Conservation (phyloP, 2,329 filamentous ascomycete genomes). For the Epichloe brachyelytri region DNA sequence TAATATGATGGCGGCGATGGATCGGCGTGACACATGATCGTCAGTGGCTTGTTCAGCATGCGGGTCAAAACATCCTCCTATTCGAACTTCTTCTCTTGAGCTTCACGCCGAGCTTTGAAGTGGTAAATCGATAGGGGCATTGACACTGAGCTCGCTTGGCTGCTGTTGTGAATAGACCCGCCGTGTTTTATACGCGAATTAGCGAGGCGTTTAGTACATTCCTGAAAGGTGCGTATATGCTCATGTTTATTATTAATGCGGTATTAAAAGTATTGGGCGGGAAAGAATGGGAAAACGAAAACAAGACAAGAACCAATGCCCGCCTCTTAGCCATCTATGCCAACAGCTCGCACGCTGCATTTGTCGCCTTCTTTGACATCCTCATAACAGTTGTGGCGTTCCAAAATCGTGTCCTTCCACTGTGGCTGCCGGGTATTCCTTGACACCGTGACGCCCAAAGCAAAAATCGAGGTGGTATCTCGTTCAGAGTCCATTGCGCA, state of each 20-base stretch:
- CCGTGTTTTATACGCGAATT: not conserved
- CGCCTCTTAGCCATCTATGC: not conserved
- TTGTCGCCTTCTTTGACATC: not conserved
- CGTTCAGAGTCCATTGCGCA: not conserved
- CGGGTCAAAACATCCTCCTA: too few relatives aligned
- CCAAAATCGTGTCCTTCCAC: not conserved
- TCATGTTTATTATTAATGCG: not conserved
- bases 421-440: not conserved
- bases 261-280: not conserved
- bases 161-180: too few relatives aligned
- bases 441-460: slow-evolving; percentile 4
- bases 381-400: not conserved
- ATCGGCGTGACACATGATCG: not conserved
- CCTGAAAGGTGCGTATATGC: not conserved
- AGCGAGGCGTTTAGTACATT: not conserved
- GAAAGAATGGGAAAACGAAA: not conserved
- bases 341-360: not conserved
- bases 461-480: not conserved
- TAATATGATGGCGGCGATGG: not conserved
- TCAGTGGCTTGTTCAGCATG: too few relatives aligned
- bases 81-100: too few relatives aligned
- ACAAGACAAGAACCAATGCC: not conserved
- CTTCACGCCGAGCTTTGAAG: too few relatives aligned
- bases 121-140: too few relatives aligned
- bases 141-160: too few relatives aligned